Evolutionary conservation across 164 flowering plant genomes (phyloP), one percentile per base, ranked within the genome.

Genomic region (Chloranthus sessilifolius): DNA sequence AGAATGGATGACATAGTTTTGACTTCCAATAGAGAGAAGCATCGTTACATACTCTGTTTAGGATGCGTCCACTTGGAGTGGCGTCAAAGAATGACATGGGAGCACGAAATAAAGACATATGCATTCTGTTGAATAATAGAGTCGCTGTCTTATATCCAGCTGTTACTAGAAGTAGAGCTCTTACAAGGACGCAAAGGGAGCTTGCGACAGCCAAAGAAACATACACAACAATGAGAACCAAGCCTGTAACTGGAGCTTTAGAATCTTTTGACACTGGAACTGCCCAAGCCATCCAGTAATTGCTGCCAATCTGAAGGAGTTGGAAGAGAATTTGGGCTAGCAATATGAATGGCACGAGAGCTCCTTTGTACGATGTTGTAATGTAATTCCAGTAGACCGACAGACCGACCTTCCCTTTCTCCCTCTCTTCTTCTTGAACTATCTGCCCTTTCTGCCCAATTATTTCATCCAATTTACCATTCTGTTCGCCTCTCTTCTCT

Each of bases 271-370:
- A 80, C 5, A 74, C 74, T 1, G 98, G 96, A 59, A 80, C 65
- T 25, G 89, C 95, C 91, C 79, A 85, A 26, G 94, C 90, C 91
- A 92, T 92, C 99, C 99, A 92, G 43, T 84, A 92, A 53, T 92
- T 88, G 73, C 97, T 86, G 41, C 74, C 86, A 51, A 88, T 88
- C 56, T 92, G 89, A 66, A 92, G 85, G 14, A 67, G 1, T 66
- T 82, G 84, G 56, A 83, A 85, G 23, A 77, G 53, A 60, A 72
- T 40, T 40, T 73, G 82, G n/a, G 72, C 59, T 39, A 88, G 49
- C 54, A 92, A 50, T 59, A 82, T 75, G 7, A 83, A 47, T 22
- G 96, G 95, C 26, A 79, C 82, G 40, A 92, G 73, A 49, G 80
- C 80, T 52, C 98, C 98, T 43, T 80, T 71, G 40, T 82, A 82